phyloP scores from a whole-genome alignment of 148 eudicot species.

The Diospyros kaki region DNA sequence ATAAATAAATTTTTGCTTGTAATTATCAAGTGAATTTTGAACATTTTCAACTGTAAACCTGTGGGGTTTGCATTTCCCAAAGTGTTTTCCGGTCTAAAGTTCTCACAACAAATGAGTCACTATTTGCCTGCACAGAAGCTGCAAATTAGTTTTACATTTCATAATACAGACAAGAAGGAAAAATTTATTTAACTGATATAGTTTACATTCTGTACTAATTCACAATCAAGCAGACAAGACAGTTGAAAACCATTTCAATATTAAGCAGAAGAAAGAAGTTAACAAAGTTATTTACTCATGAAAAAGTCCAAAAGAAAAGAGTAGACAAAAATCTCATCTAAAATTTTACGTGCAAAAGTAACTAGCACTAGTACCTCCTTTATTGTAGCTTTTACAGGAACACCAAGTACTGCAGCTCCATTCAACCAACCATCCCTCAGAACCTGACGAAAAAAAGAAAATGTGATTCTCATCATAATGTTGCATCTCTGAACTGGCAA shows the following conservation, averaged over 20 bases:
- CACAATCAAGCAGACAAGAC: not conserved
- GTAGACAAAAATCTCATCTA: not conserved
- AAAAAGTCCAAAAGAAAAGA: not conserved
- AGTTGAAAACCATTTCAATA: not conserved
- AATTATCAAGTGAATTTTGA: not conserved
- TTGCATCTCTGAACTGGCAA: not conserved
- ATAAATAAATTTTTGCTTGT: not conserved
- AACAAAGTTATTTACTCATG: not conserved
- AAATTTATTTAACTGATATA: not conserved
- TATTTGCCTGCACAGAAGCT: conserved; percentile 56
- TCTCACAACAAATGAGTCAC: conserved; percentile 64
- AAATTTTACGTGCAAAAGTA: not conserved
- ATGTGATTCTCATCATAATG: too few species aligned
- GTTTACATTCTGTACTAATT: not conserved
- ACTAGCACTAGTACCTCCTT: conserved; percentile 58
- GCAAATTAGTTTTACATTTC: not conserved
- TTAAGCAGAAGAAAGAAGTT: not conserved
- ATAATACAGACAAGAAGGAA: not conserved
- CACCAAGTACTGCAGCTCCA: conserved; percentile 99
- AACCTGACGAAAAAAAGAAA: conserved; percentile 38
- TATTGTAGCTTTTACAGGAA: conserved; percentile 94
- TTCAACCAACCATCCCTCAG: conserved; percentile 72
- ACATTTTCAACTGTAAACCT: conserved; percentile 37
- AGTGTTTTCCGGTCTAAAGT: conserved; percentile 90
- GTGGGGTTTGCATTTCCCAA: conserved; percentile 99